These are phyloP conservation scores for Cladosporium velox DNA, from an alignment of 2,329 filamentous ascomycete species.

Conservation along the genomic window DNA sequence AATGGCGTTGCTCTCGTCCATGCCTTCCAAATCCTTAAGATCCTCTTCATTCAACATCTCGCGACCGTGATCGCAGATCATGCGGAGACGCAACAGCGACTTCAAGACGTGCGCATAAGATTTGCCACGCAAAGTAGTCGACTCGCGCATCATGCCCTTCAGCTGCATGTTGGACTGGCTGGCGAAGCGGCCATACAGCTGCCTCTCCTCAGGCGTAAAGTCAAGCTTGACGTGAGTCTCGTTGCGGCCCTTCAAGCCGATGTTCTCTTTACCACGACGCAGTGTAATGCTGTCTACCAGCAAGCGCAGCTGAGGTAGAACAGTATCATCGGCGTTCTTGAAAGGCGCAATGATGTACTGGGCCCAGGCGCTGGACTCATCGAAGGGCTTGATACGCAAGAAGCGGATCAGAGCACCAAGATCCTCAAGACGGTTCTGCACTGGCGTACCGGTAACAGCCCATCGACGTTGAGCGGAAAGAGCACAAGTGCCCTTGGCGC, in stretches of 20 bases:
- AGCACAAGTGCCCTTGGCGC: constrained; percentile 81
- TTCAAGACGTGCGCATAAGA: constrained; percentile 94
- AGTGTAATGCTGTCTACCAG: constrained; percentile 94
- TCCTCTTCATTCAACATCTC: constrained; percentile 86
- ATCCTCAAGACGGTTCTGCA: constrained; percentile 92
- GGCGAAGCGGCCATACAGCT: constrained; percentile 82
- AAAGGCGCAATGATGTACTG: constrained; percentile 82
- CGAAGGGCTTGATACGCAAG: constrained; percentile 79
- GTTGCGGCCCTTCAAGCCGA: constrained; percentile 73
- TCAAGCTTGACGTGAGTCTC: constrained; percentile 74
- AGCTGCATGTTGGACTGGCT: constrained; percentile 79
- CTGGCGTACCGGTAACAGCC: constrained; percentile 96
- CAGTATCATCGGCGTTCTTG: constrained; percentile 80
- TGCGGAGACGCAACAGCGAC: constrained; percentile 82
- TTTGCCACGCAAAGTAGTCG: constrained; percentile 59
- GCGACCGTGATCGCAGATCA: constrained; percentile 92
- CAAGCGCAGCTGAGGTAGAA: constrained; percentile 80
- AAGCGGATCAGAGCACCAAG: constrained; percentile 85
- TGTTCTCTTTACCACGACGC: constrained; percentile 86
- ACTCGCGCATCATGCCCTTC: constrained; percentile 58
- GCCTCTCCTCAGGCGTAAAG: constrained; percentile 73
- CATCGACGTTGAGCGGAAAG: constrained; percentile 81
- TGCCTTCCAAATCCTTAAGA: constrained; percentile 73
- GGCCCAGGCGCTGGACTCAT: constrained; percentile 73
- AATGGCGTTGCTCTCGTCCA: constrained; percentile 72